Evolutionary conservation across 495 filamentous ascomycete species (phyloP).

Genomic region (Aspergillus bridgeri): DNA sequence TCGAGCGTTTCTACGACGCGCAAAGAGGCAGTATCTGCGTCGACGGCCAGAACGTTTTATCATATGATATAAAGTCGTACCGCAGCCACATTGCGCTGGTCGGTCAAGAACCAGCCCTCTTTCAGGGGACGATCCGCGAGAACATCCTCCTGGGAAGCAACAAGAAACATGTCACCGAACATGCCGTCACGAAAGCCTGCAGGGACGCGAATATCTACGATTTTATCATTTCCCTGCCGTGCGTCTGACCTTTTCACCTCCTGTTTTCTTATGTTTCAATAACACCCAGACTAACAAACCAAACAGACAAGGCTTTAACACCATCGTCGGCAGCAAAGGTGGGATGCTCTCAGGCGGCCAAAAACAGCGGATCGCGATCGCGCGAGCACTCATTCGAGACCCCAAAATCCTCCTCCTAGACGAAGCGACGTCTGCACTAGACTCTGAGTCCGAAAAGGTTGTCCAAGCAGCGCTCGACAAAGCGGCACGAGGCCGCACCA

Average conservation of each 20-base stretch:
- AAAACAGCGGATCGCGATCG: slow-evolving; percentile 77
- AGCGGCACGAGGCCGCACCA: slow-evolving; percentile 69
- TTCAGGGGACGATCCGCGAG: slow-evolving; percentile 78
- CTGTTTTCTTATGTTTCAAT: neutral
- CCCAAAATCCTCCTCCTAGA: slow-evolving; percentile 72
- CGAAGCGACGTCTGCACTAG: slow-evolving; percentile 77
- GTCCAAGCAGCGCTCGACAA: slow-evolving; percentile 79
- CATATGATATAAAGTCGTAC: slow-evolving; percentile 71
- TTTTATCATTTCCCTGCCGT: slow-evolving; percentile 71
- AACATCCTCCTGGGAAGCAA: slow-evolving; percentile 71
- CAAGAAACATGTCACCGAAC: slow-evolving; percentile 59
- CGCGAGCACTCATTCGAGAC: slow-evolving; percentile 69
- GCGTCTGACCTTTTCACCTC: slow-evolving; percentile 12
- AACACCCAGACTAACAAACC: neutral
- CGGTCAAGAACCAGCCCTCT: slow-evolving; percentile 80
- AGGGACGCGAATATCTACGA: slow-evolving; percentile 88
- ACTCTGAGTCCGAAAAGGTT: slow-evolving; percentile 76
- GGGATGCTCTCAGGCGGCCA: slow-evolving; percentile 78
- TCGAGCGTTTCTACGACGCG: slow-evolving; percentile 84
- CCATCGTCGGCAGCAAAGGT: slow-evolving; percentile 72
- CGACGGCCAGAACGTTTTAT: slow-evolving; percentile 70
- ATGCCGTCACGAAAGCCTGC: slow-evolving; percentile 67
- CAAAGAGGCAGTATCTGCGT: slow-evolving; percentile 64
- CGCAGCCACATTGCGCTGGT: slow-evolving; percentile 73
- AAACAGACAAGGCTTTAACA: slow-evolving; percentile 64